A percentile compares a stretch with the other conserved stretches of the same genome.
Evolutionary conservation across 2,329 filamentous ascomycete genomes (phyloP).

Genomic region (Sclerotinia spermophila): DNA sequence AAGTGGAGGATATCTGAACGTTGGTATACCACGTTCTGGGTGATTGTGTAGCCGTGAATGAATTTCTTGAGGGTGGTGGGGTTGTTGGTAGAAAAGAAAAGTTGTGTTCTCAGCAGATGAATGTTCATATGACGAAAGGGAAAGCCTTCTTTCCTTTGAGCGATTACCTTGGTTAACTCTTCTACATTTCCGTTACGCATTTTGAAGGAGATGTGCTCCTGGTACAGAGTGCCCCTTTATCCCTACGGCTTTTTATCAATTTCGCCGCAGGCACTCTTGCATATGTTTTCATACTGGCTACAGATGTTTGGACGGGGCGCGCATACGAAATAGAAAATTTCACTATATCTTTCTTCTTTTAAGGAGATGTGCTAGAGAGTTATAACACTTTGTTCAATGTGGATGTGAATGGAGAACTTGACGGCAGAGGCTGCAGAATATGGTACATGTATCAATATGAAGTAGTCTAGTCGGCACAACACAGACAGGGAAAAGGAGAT

Average conservation of each 20-base stretch:
- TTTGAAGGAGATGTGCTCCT: constrained; percentile 29
- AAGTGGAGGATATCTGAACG: constrained; percentile 23
- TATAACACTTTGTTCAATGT: constrained; percentile 24
- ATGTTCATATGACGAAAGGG: constrained; percentile 29
- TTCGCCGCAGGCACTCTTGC: constrained; percentile 34
- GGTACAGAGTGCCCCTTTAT: constrained; percentile 28
- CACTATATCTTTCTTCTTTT: background rate
- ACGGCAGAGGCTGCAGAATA: constrained; percentile 28
- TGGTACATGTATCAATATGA: constrained; percentile 18
- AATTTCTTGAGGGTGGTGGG: constrained; percentile 23
- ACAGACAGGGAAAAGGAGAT: constrained; percentile 4
- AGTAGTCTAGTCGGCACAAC: constrained; percentile 11
- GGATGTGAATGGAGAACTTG: constrained; percentile 30
- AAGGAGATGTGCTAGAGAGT: constrained; percentile 17
- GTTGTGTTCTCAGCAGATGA: constrained; percentile 33
- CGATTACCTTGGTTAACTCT: constrained; percentile 32
- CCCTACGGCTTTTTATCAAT: constrained; percentile 27
- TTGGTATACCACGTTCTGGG: constrained; percentile 22
- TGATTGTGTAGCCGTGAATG: constrained; percentile 27
- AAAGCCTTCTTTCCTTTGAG: constrained; percentile 33
- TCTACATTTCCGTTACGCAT: constrained; percentile 27
- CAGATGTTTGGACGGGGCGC: constrained; percentile 13
- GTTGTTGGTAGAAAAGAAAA: constrained; percentile 16
- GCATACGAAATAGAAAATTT: constrained; percentile 4
- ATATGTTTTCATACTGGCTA: constrained; percentile 28